phyloP scores from a whole-genome alignment of 495 filamentous ascomycete species.

The Xanthoparmelia taractica region DNA sequence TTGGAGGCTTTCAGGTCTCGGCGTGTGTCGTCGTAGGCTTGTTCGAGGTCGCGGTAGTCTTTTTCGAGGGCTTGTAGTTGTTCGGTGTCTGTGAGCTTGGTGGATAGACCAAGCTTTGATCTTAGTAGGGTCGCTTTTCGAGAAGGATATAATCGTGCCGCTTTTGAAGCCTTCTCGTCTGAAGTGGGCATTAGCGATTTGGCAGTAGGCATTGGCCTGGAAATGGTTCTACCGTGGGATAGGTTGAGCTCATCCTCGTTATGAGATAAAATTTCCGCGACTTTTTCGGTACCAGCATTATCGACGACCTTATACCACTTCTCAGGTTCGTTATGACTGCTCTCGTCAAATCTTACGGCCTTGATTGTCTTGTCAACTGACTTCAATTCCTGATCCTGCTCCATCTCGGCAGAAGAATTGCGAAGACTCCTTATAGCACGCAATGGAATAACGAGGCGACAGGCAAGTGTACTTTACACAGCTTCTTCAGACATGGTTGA shows the following conservation, averaged over 20 bases:
- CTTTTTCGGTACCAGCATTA: neutral
- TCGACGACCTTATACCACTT: neutral
- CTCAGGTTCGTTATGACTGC: neutral
- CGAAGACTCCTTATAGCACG: no score
- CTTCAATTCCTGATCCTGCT: neutral
- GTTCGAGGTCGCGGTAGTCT: conserved; percentile 10
- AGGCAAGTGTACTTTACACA: no score
- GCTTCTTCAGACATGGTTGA: neutral
- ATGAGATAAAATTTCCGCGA: neutral
- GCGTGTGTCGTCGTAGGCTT: conserved; percentile 11
- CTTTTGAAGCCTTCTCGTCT: neutral
- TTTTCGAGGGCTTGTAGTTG: neutral
- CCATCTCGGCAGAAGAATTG: neutral
- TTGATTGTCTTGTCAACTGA: neutral
- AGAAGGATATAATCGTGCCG: neutral
- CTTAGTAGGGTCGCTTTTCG: neutral
- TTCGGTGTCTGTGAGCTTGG: neutral
- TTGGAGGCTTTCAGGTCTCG: conserved; percentile 9
- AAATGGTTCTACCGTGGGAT: neutral
- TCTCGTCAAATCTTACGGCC: neutral
- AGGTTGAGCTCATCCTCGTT: conserved; percentile 1
- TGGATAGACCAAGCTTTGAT: neutral
- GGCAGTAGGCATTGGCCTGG: no score
- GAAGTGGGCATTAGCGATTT: neutral
- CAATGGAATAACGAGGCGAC: no score